Percentiles rank a stretch among this genome's conserved stretches.
Conservation (phyloP, 345 rosid species). For the Trapa bicornis region DNA sequence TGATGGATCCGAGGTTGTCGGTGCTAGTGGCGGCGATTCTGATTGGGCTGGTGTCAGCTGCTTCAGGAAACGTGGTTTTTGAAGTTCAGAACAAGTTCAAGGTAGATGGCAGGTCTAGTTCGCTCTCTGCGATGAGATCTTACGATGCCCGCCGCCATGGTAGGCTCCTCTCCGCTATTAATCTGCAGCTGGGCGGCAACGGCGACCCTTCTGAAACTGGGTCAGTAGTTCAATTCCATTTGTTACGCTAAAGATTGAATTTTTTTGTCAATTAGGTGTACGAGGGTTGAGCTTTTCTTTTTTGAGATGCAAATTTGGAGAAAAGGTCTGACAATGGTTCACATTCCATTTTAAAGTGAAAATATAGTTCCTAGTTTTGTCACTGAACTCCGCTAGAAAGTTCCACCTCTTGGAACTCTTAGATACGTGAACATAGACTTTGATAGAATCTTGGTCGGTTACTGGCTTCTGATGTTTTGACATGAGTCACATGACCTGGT, state of each 20-base stretch:
- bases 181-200: conserved; percentile 31
- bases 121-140: conserved; percentile 18
- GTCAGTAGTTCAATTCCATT: conserved; percentile 8
- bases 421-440: neutral
- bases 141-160: conserved; percentile 33
- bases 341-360: neutral
- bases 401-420: neutral
- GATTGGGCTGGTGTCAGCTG: neutral
- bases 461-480: neutral
- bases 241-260: neutral
- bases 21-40: neutral
- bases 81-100: conserved; percentile 23
- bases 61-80: conserved; percentile 21
- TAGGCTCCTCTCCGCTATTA: conserved; percentile 21
- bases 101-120: conserved; percentile 5
- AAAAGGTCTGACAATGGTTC: neutral
- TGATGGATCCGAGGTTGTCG: conserved; percentile 19
- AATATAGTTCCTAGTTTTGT: neutral
- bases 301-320: neutral
- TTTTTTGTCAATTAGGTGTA: neutral
- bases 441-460: neutral
- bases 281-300: neutral
- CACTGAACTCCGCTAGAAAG: neutral
- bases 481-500: neutral
- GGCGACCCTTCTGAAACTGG: conserved; percentile 32